phyloP scores from a whole-genome alignment of 2,329 filamentous ascomycete genomes.

The Epichloe amarillans region DNA sequence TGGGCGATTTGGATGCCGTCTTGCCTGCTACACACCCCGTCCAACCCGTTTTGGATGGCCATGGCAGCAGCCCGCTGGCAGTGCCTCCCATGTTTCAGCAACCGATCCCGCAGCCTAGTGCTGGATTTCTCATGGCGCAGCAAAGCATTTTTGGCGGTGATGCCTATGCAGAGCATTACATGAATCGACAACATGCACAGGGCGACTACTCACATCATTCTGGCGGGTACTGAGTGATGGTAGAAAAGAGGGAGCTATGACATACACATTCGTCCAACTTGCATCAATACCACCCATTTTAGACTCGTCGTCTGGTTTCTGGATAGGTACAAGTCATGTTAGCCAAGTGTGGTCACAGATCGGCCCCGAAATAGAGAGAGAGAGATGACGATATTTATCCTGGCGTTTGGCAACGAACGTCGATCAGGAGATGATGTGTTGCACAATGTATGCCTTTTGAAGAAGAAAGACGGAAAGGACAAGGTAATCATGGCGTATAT shows the following conservation, averaged over 20 bases:
- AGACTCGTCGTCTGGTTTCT: too few species aligned
- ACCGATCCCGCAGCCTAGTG: conserved; percentile 6
- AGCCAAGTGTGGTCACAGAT: too few species aligned
- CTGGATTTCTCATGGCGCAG: conserved; percentile 11
- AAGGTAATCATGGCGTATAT: neutral
- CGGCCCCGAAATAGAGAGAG: too few species aligned
- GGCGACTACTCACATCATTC: conserved; percentile 8
- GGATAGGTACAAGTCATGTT: too few species aligned
- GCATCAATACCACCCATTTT: too few species aligned
- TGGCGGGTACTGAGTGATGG: conserved; percentile 1
- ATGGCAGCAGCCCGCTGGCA: conserved; percentile 6
- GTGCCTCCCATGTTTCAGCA: conserved; percentile 11
- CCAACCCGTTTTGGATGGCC: conserved; percentile 5
- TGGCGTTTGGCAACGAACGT: neutral
- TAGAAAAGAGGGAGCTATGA: neutral
- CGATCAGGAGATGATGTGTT: neutral
- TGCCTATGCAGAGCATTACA: conserved; percentile 9
- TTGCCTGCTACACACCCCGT: conserved; percentile 7
- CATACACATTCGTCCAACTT: too few species aligned
- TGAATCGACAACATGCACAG: conserved; percentile 7
- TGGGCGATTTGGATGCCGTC: conserved; percentile 11
- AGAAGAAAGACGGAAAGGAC: neutral
- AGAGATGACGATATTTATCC: neutral
- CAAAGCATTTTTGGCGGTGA: conserved; percentile 11
- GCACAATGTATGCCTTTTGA: neutral